Conservation (phyloP, 1,284 basidiomycete species). For the Pholiota adiposa region DNA sequence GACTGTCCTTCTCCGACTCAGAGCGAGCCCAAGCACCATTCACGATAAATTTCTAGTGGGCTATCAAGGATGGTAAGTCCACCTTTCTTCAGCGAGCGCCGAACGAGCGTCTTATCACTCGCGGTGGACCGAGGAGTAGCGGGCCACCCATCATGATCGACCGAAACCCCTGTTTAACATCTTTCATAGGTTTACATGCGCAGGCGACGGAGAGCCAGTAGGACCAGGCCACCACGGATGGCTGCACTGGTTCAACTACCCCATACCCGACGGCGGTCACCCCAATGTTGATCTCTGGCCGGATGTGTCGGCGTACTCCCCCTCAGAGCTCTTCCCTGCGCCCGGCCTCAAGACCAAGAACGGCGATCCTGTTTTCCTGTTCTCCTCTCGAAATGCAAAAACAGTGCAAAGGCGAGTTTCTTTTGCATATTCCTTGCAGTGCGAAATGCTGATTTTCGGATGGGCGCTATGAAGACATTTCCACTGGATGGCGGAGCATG, state of each 20-base stretch:
- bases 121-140: neutral
- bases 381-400: slow-evolving; percentile 73
- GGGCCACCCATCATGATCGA: neutral
- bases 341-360: slow-evolving; percentile 62
- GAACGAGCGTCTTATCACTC: neutral
- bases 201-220: slow-evolving; percentile 66
- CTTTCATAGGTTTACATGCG: slow-evolving; percentile 65
- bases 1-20: slow-evolving; percentile 20
- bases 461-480: slow-evolving; percentile 55
- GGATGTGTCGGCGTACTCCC: slow-evolving; percentile 68
- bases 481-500: slow-evolving; percentile 80
- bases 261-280: slow-evolving; percentile 66
- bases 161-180: neutral
- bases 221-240: slow-evolving; percentile 77
- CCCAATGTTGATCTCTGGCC: slow-evolving; percentile 79
- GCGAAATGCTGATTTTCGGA: neutral
- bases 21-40: slow-evolving; percentile 54
- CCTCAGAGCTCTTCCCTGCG: slow-evolving; percentile 68
- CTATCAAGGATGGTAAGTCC: slow-evolving; percentile 78
- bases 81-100: neutral
- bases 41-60: slow-evolving; percentile 82
- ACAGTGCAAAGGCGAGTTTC: slow-evolving; percentile 61
- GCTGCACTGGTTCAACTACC: slow-evolving; percentile 79
- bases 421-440: neutral
- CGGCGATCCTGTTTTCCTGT: slow-evolving; percentile 66